Conservation (phyloP, 2,329 filamentous ascomycete species). For the Colletotrichum sp. region DNA sequence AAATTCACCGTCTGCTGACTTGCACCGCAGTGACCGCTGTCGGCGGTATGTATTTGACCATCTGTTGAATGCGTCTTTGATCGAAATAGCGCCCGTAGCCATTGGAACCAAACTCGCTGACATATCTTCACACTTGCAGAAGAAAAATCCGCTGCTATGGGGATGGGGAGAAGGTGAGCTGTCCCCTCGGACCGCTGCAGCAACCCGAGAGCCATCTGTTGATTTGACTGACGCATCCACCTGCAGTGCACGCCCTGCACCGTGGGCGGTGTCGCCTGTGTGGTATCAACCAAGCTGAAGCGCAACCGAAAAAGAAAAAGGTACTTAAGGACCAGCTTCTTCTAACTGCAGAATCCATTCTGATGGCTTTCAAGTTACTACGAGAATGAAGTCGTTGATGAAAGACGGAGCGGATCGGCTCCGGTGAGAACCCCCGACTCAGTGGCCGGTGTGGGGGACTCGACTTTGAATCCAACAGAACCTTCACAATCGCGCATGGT, state of each 20-base stretch:
- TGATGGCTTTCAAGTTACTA: neutral
- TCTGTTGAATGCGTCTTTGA: neutral
- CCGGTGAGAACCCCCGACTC: neutral
- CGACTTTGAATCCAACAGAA: neutral
- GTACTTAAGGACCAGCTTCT: neutral
- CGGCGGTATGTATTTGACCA: neutral
- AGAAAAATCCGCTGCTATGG: slow-evolving; percentile 19
- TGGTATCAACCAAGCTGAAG: slow-evolving; percentile 11
- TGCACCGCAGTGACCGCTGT: neutral
- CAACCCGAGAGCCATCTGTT: neutral
- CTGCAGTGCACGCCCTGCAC: slow-evolving; percentile 7
- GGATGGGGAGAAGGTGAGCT: slow-evolving; percentile 9
- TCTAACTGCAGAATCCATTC: neutral
- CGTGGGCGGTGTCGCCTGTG: neutral
- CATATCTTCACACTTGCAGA: neutral
- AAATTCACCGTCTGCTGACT: neutral
- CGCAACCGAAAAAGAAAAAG: slow-evolving; percentile 18
- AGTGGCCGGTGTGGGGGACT: neutral
- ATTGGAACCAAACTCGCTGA: neutral
- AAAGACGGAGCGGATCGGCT: neutral
- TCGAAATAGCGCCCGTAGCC: neutral
- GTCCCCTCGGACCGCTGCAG: too few relatives aligned
- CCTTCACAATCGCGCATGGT: neutral
- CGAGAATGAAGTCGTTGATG: slow-evolving; percentile 6
- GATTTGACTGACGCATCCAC: neutral